Evolutionary conservation across 2,329 filamentous ascomycete genomes (phyloP), one percentile per base, ranked within the genome.

Genomic region (Trichoderma sp.): DNA sequence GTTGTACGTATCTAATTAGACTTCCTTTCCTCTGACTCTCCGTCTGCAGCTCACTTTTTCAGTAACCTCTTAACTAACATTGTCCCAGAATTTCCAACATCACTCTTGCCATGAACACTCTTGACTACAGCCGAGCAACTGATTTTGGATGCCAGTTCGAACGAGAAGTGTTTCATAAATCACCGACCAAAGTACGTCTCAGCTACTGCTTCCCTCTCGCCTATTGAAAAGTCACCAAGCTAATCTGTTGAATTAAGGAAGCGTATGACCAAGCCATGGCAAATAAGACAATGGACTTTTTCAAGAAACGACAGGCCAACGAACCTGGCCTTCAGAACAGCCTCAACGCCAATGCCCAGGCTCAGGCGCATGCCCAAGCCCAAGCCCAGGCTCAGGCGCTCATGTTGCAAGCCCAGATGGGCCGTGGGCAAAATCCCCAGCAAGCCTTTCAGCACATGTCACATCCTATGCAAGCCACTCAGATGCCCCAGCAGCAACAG

Each of bases 381-480:
- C 80, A 83, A 55, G 80, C 79, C 1, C 81, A 80, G 67, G 68
- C 67, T 6, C 77, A 79, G 67, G 70, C 77, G 70, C 79, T 85
- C 66, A 81, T 88, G 80, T 83, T 87, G 80, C 84, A 85, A 70
- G 81, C 80, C 14, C 83, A 86, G 71, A 84, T 88, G 80, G 81
- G 82, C 49, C 82, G 86, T 43, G 82, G 81, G 0, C 85, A 85
- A 73, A 81, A 80, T 7, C 78, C 80, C 2, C 87, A 86, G 70
- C 86, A 84, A 73, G 83, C 82, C 0, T 89, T 89, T 69, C 87
- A 87, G 71, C 83, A 86, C 59, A 81, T 89, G 43, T 87, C 88
- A 70, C 86, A 87, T 67, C 85, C 83, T 68, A 87, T 88, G 69
- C 78, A 79, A 56, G 74, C 77, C 24, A 75, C 78, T 61, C 77